These are phyloP conservation scores for Dorcoceras hygrometricum DNA, from an alignment of 257 asterid genomes.

Conservation along the genomic window DNA sequence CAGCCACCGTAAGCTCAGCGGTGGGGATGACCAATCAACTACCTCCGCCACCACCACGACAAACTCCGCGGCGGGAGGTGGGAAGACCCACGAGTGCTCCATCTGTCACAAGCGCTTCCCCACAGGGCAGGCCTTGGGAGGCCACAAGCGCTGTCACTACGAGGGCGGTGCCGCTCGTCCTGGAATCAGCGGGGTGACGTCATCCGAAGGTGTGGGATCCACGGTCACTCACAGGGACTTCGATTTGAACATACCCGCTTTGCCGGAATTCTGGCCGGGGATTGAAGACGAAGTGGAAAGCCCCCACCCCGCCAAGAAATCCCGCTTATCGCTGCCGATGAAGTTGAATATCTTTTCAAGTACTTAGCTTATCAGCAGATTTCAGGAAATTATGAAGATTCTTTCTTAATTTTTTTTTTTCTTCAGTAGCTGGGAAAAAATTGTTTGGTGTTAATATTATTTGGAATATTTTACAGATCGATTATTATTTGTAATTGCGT, in stretches of 20 bases:
- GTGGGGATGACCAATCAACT: conserved; percentile 28
- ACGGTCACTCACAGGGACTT: conserved; percentile 42
- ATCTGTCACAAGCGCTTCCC: conserved; percentile 54
- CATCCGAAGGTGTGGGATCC: conserved; percentile 57
- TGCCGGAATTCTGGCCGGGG: conserved; percentile 38
- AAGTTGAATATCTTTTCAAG: conserved; percentile 26
- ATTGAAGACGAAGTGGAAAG: conserved; percentile 61
- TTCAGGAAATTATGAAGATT: conserved; percentile 12
- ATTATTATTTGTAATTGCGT: background rate
- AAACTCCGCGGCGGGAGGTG: conserved; percentile 19
- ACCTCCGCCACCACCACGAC: conserved; percentile 26
- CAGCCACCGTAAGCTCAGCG: conserved; percentile 51
- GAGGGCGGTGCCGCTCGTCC: conserved; percentile 35
- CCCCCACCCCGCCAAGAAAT: conserved; percentile 60
- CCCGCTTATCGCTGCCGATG: conserved; percentile 35
- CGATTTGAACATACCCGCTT: conserved; percentile 65
- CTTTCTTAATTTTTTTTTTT: background rate
- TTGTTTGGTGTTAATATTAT: conserved; percentile 17
- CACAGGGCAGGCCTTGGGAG: conserved; percentile 59
- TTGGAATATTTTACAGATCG: background rate
- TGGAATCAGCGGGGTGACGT: conserved; percentile 26
- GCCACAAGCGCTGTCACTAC: conserved; percentile 64
- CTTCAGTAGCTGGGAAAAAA: background rate
- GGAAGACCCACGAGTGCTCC: conserved; percentile 52
- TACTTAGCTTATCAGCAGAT: background rate